Conservation (phyloP, 805 yeast species). For the Lachancea sp. region DNA sequence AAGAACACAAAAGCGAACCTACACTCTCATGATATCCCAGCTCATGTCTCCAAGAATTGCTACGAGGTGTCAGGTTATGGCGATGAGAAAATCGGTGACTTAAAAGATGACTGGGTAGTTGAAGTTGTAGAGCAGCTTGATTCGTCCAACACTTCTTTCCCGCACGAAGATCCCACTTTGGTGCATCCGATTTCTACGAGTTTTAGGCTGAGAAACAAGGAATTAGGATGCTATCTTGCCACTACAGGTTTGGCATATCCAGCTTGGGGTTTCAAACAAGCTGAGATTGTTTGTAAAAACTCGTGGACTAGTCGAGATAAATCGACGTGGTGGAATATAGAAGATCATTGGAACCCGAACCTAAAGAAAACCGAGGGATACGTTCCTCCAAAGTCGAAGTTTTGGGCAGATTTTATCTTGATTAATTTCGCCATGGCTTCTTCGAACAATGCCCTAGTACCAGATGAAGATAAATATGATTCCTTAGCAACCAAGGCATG, state of each 20-base stretch:
- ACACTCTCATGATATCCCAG: conserved; percentile 63
- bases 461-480: conserved; percentile 71
- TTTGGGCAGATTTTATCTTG: conserved; percentile 69
- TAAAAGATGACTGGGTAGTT: conserved; percentile 69
- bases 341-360: conserved; percentile 53
- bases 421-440: conserved; percentile 84
- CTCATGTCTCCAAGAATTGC: conserved; percentile 50
- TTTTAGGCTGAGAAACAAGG: conserved; percentile 64
- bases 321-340: conserved; percentile 86
- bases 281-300: conserved; percentile 81
- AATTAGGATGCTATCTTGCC: conserved; percentile 75
- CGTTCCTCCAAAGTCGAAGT: conserved; percentile 61
- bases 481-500: conserved; percentile 67
- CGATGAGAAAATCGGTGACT: conserved; percentile 55
- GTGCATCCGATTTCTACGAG: conserved; percentile 81
- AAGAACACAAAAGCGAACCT: conserved; percentile 56
- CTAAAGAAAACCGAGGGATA: conserved; percentile 48
- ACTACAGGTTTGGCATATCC: conserved; percentile 81
- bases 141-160: conserved; percentile 24
- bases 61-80: conserved; percentile 74
- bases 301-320: conserved; percentile 67
- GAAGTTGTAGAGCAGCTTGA: conserved; percentile 60
- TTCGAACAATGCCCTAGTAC: conserved; percentile 73
- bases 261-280: conserved; percentile 97
- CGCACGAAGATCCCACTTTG: conserved; percentile 41